Conservation (phyloP, 805 yeast species). For the Kuraishia piskuri region DNA sequence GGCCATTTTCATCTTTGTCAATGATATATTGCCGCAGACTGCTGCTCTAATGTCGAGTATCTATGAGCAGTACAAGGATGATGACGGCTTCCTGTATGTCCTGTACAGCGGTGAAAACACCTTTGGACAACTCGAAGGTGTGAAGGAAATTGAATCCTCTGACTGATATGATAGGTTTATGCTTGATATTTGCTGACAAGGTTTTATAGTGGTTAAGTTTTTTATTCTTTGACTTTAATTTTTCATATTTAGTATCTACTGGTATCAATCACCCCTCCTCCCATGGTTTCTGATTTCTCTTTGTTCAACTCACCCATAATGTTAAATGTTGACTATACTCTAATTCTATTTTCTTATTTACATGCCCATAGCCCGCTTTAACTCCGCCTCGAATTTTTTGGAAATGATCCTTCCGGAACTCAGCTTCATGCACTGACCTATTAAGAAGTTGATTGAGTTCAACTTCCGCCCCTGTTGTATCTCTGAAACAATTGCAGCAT, state of each 20-base stretch:
- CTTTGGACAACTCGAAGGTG: slow-evolving; percentile 51
- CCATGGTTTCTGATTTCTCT: background rate
- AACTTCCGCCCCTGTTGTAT: slow-evolving; percentile 49
- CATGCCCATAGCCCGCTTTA: slow-evolving; percentile 10
- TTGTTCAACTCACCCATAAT: background rate
- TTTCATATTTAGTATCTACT: slow-evolving; percentile 1
- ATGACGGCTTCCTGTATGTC: slow-evolving; percentile 94
- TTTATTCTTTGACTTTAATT: slow-evolving; percentile 2
- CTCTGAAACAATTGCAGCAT: slow-evolving; percentile 48
- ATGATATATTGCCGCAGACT: slow-evolving; percentile 95
- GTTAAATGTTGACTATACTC: background rate
- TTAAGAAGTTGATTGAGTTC: slow-evolving; percentile 62
- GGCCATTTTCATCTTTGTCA: slow-evolving; percentile 95
- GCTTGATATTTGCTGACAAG: slow-evolving; percentile 3
- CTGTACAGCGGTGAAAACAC: slow-evolving; percentile 97
- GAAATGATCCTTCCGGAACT: slow-evolving; percentile 54
- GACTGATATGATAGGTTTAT: background rate
- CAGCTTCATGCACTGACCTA: slow-evolving; percentile 79
- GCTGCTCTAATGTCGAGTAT: slow-evolving; percentile 94
- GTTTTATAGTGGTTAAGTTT: slow-evolving; percentile 2
- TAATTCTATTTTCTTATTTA: slow-evolving; percentile 1
- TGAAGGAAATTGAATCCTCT: slow-evolving; percentile 13
- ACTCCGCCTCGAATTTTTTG: slow-evolving; percentile 13
- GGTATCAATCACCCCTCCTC: background rate
- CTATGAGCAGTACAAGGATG: slow-evolving; percentile 95